Conservation (phyloP, 768 basidiomycete genomes). For the Tricholoma bakamatsutake region DNA sequence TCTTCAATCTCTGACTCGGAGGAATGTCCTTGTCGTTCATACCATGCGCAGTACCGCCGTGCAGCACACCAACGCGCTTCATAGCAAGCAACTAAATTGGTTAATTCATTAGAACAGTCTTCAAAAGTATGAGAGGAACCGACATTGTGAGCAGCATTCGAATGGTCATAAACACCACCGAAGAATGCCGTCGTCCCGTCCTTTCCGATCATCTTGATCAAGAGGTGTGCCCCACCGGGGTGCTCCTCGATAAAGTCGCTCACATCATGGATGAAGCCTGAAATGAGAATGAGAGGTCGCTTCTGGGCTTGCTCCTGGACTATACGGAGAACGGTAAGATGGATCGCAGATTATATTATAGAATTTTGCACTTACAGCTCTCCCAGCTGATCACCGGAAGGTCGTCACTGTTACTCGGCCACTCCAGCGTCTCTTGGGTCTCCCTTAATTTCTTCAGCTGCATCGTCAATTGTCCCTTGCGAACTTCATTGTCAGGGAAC, state of each 20-base stretch:
- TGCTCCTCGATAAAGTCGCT: constrained; percentile 68
- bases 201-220: constrained; percentile 62
- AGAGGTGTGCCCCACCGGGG: constrained; percentile 66
- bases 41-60: constrained; percentile 53
- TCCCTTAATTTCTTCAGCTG: constrained; percentile 81
- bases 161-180: constrained; percentile 79
- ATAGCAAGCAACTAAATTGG: constrained; percentile 45
- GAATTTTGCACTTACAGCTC: constrained; percentile 48
- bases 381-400: constrained; percentile 86
- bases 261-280: constrained; percentile 87
- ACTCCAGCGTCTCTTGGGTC: constrained; percentile 68
- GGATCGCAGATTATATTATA: neutral
- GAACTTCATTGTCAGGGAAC: constrained; percentile 52
- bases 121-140: constrained; percentile 14
- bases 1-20: constrained; percentile 66
- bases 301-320: constrained; percentile 76
- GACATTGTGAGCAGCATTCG: constrained; percentile 81
- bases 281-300: constrained; percentile 79
- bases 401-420: constrained; percentile 74
- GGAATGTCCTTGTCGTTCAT: constrained; percentile 61
- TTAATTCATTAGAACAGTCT: neutral
- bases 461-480: constrained; percentile 94
- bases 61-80: constrained; percentile 62
- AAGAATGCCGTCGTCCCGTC: constrained; percentile 84
- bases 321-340: constrained; percentile 20